A percentile compares a stretch with the other conserved stretches of the same genome.
Conservation (phyloP, 441 rosid genomes). For the Gossypium laxum region DNA sequence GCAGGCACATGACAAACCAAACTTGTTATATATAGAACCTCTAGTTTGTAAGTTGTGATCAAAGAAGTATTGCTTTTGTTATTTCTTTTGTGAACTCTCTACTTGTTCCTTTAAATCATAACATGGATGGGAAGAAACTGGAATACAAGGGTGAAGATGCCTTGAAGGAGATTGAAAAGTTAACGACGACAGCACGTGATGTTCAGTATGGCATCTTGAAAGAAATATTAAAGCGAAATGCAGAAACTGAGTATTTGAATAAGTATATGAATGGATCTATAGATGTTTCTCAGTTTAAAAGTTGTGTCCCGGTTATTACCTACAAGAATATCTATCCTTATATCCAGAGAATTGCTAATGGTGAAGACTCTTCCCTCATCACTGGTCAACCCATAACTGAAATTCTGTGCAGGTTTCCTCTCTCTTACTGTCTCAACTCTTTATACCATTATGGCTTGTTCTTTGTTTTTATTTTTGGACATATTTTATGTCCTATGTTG, state of each 20-base stretch:
- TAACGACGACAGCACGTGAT: slow-evolving; percentile 52
- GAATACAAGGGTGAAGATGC: slow-evolving; percentile 60
- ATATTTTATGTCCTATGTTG: background rate
- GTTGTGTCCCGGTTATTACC: slow-evolving; percentile 49
- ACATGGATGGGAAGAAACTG: slow-evolving; percentile 55
- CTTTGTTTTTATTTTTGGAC: background rate
- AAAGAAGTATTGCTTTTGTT: background rate
- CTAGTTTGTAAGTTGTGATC: slow-evolving; percentile 5
- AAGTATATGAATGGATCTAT: slow-evolving; percentile 51
- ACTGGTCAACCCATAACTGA: slow-evolving; percentile 60
- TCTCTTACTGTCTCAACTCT: background rate
- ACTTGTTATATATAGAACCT: slow-evolving; percentile 32
- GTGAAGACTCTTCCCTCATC: slow-evolving; percentile 67
- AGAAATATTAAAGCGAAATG: slow-evolving; percentile 50
- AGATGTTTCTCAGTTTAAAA: slow-evolving; percentile 45
- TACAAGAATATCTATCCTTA: slow-evolving; percentile 62
- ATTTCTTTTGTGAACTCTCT: slow-evolving; percentile 9
- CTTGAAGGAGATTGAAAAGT: slow-evolving; percentile 56
- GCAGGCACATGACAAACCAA: slow-evolving; percentile 14
- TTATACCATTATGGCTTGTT: background rate
- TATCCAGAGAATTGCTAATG: slow-evolving; percentile 71
- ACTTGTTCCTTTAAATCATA: slow-evolving; percentile 1
- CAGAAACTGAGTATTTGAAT: slow-evolving; percentile 55
- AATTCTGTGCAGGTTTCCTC: slow-evolving; percentile 68
- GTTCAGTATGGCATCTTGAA: slow-evolving; percentile 54